These are phyloP conservation scores for Tetracladium setigerum DNA, from an alignment of 495 filamentous ascomycete species.

Conservation along the genomic window DNA sequence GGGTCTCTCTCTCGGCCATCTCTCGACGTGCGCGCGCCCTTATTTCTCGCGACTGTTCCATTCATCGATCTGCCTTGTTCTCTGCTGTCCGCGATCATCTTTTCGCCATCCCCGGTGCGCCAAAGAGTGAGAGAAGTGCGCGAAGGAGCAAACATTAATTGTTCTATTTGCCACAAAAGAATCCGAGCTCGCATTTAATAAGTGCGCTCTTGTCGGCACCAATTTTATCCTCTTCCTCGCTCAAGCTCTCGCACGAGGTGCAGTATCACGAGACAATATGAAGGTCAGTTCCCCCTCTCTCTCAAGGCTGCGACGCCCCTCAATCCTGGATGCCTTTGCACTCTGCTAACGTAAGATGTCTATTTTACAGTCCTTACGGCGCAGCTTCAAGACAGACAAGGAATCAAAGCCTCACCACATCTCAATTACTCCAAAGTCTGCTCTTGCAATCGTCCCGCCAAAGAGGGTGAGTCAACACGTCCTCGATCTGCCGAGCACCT, in stretches of 20 bases:
- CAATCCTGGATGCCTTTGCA: background rate
- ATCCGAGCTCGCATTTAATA: background rate
- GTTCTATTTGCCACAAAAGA: background rate
- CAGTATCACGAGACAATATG: slow-evolving; percentile 13
- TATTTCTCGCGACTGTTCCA: too few species aligned
- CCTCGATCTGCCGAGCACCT: slow-evolving; percentile 7
- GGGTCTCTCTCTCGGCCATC: too few species aligned
- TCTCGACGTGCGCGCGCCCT: too few species aligned
- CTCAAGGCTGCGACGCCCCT: background rate
- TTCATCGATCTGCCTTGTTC: too few species aligned
- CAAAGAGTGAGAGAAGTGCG: background rate
- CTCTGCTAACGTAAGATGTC: background rate
- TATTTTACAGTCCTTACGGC: slow-evolving; percentile 60
- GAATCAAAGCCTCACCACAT: slow-evolving; percentile 67
- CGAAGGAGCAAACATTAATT: background rate
- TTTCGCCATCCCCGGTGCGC: background rate
- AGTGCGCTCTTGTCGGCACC: background rate
- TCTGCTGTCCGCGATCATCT: background rate
- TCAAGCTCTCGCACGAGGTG: slow-evolving; percentile 8
- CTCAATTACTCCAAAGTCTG: slow-evolving; percentile 85
- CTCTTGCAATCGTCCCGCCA: slow-evolving; percentile 90
- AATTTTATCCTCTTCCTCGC: background rate
- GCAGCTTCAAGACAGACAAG: slow-evolving; percentile 84
- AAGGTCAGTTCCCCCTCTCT: slow-evolving; percentile 12
- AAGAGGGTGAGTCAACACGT: slow-evolving; percentile 69